Evolutionary conservation across 2,329 filamentous ascomycete genomes (phyloP).

Genomic region (Fusarium penzigii): DNA sequence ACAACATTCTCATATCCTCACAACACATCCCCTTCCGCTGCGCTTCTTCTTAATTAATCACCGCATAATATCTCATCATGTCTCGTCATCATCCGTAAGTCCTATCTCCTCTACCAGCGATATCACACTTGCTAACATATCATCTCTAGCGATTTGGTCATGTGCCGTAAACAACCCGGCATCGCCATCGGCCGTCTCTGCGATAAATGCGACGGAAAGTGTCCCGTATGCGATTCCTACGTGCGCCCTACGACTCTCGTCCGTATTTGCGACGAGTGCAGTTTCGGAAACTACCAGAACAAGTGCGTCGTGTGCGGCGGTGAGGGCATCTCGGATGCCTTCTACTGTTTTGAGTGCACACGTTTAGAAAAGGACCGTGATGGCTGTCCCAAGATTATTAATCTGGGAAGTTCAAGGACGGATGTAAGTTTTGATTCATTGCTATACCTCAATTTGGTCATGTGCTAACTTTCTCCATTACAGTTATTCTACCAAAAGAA

Average conservation of each 20-base stretch:
- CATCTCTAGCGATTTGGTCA: constrained; percentile 78
- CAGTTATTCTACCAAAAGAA: constrained; percentile 68
- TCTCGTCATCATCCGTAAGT: constrained; percentile 91
- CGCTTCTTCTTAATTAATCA: constrained; percentile 1
- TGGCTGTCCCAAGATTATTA: constrained; percentile 99
- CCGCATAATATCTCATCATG: constrained; percentile 54
- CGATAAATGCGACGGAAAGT: constrained; percentile 99
- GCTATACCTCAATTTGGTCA: constrained; percentile 17
- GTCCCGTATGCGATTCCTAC: constrained; percentile 98
- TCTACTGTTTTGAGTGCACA: constrained; percentile 99
- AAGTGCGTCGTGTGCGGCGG: constrained; percentile 99
- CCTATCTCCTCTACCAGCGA: background rate
- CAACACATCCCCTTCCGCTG: constrained; percentile 2
- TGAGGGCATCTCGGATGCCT: constrained; percentile 96
- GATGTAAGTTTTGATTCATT: constrained; percentile 61
- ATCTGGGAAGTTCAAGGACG: constrained; percentile 90
- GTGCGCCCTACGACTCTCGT: constrained; percentile 96
- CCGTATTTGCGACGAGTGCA: constrained; percentile 98
- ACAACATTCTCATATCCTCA: constrained; percentile 6
- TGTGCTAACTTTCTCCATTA: constrained; percentile 1
- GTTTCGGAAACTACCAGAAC: constrained; percentile 99
- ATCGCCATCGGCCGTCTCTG: constrained; percentile 98
- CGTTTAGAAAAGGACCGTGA: constrained; percentile 95
- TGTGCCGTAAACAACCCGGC: constrained; percentile 98
- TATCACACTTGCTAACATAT: constrained; percentile 27